A percentile compares a stretch with the other conserved stretches of the same genome.
phyloP scores from a whole-genome alignment of 2,329 filamentous ascomycete genomes.

The Ophiocordyceps camponoti-saundersi region DNA sequence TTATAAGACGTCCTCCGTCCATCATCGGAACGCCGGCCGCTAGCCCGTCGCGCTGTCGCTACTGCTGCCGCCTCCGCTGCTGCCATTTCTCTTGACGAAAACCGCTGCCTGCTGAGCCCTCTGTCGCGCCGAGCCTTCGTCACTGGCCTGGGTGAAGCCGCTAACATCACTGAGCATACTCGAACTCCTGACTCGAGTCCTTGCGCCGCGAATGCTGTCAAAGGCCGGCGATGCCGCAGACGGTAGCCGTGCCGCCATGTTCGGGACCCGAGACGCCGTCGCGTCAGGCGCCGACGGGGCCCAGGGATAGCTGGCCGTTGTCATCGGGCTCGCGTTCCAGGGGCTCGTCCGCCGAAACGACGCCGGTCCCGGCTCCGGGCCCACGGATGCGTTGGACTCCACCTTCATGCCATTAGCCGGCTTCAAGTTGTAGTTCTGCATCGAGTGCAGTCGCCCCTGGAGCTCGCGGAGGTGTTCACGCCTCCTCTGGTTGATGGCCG shows the following conservation, averaged over 20 bases:
- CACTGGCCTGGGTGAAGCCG: slow-evolving; percentile 47
- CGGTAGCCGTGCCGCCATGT: slow-evolving; percentile 17
- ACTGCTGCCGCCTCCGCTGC: slow-evolving; percentile 21
- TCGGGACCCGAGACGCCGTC: slow-evolving; percentile 12
- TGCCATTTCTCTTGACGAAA: slow-evolving; percentile 7
- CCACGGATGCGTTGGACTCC: slow-evolving; percentile 9
- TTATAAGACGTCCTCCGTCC: neutral
- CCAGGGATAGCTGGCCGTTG: slow-evolving; percentile 20
- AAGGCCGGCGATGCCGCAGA: slow-evolving; percentile 20
- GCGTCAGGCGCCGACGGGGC: slow-evolving; percentile 15
- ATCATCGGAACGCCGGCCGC: neutral
- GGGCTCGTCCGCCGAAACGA: slow-evolving; percentile 8
- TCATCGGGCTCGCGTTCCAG: slow-evolving; percentile 19
- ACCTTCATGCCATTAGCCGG: slow-evolving; percentile 14
- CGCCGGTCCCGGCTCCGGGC: slow-evolving; percentile 6
- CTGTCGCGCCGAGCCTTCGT: slow-evolving; percentile 21
- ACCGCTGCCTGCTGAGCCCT: slow-evolving; percentile 1
- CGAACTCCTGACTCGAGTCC: slow-evolving; percentile 40
- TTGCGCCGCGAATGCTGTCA: slow-evolving; percentile 16
- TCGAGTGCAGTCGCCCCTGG: slow-evolving; percentile 15
- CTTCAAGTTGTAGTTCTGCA: slow-evolving; percentile 14
- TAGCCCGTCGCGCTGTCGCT: slow-evolving; percentile 31
- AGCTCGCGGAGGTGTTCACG: slow-evolving; percentile 13
- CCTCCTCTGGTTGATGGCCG: slow-evolving; percentile 11
- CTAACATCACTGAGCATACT: slow-evolving; percentile 52